Percentiles rank a stretch among this genome's conserved stretches.
phyloP scores from a whole-genome alignment of 2,329 filamentous ascomycete genomes.

The Akanthomyces uredinophilus region DNA sequence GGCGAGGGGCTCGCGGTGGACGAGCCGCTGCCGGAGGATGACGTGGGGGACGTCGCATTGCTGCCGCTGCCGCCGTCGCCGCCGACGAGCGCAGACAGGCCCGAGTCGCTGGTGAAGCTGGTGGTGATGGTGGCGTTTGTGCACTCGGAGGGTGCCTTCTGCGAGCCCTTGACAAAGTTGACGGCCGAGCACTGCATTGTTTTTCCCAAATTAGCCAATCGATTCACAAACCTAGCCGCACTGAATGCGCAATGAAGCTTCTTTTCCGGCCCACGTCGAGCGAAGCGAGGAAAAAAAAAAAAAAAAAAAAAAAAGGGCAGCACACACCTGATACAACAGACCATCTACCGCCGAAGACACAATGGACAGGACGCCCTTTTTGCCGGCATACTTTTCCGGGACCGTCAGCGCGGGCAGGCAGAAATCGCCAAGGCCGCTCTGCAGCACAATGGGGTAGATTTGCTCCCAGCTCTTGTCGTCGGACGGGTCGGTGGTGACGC shows the following conservation, averaged over 20 bases:
- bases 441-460: conserved; percentile 47
- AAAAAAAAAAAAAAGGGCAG: conserved; percentile 2
- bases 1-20: background rate
- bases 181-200: conserved; percentile 49
- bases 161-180: conserved; percentile 47
- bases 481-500: conserved; percentile 46
- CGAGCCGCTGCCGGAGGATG: background rate
- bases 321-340: conserved; percentile 41
- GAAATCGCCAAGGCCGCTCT: conserved; percentile 50
- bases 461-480: conserved; percentile 45
- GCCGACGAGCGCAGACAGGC: conserved; percentile 30
- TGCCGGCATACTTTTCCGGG: conserved; percentile 46
- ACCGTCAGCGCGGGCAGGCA: conserved; percentile 47
- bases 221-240: background rate
- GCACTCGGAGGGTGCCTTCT: conserved; percentile 28
- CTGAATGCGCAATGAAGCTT: too few species aligned
- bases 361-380: conserved; percentile 50
- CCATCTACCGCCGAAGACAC: conserved; percentile 51
- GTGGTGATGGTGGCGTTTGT: conserved; percentile 31
- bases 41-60: background rate
- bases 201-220: background rate
- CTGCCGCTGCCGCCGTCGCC: background rate
- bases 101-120: conserved; percentile 28
- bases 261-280: background rate
- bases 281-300: background rate